Evolutionary conservation across 352 stramenopile species (phyloP).

Genomic region (Phytopythium delawarense): DNA sequence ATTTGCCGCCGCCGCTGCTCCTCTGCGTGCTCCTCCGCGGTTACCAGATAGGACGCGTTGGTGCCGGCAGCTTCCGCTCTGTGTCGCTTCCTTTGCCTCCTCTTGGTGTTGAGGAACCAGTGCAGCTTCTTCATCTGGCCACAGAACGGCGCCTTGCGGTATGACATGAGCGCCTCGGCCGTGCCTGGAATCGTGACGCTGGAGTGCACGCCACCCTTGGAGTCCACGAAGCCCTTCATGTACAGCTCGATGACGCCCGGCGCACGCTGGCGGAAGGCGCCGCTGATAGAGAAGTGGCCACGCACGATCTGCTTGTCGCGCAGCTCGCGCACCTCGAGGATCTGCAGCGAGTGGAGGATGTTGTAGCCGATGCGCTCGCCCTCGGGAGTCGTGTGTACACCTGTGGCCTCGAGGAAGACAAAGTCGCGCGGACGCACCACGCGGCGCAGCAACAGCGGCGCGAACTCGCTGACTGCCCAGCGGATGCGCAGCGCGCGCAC

Average conservation of each 20-base stretch:
- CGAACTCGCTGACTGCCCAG: conserved; percentile 30
- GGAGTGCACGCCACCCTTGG: conserved; percentile 16
- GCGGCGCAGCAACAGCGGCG: conserved; percentile 21
- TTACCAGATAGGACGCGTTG: conserved; percentile 6
- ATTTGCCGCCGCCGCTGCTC: conserved; percentile 6
- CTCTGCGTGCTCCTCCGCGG: background rate
- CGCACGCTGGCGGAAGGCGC: conserved; percentile 31
- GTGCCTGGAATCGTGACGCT: conserved; percentile 14
- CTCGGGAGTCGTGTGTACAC: conserved; percentile 15
- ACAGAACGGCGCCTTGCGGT: conserved; percentile 16
- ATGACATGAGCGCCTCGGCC: conserved; percentile 24
- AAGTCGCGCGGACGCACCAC: conserved; percentile 43
- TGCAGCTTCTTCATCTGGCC: conserved; percentile 39
- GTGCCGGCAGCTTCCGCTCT: background rate
- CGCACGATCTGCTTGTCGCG: conserved; percentile 25
- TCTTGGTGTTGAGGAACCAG: conserved; percentile 22
- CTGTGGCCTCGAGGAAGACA: conserved; percentile 41
- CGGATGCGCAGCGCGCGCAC: conserved; percentile 29
- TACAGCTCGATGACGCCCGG: conserved; percentile 32
- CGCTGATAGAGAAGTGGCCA: conserved; percentile 40
- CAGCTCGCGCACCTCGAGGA: conserved; percentile 25
- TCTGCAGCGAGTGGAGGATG: conserved; percentile 46
- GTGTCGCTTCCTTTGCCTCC: conserved; percentile 7
- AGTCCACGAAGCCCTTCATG: conserved; percentile 27
- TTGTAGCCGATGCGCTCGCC: conserved; percentile 39